Evolutionary conservation across 2,329 filamentous ascomycete genomes (phyloP), one percentile per base, ranked within the genome.

Genomic region (Teratosphaeria epicoccoides): DNA sequence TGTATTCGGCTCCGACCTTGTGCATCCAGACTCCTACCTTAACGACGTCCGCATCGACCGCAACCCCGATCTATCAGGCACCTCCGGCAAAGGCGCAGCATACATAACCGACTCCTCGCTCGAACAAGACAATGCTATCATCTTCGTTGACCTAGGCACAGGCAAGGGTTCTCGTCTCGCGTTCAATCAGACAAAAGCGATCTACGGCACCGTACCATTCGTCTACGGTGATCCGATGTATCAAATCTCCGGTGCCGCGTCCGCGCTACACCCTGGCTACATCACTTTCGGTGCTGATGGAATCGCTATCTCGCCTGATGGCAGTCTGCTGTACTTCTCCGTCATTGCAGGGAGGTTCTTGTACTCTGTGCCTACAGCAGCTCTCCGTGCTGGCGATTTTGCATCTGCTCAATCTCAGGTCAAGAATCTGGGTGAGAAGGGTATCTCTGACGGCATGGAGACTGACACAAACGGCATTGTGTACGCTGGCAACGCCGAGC

Each of bases 1-100:
- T 50, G 59, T 75, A 5, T 79, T 79, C 61, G 72, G 73, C 0
- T 53, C 65, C 1, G 69, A 63, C 6, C 74, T 77, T 9, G 74
- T 73, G 5, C 74, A 68, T 49, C 55, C 71, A 11, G 73, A 75
- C 56, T 73, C 69, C 14, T 79, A 79, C 55, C 69, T 77, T 29
- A 79, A 79, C 59, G 76, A 79, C 54, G 66, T 79, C 7, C 73
- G 76, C 47, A 75, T 80, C 62, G 76, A 80, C 56, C 67, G 78
- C n/a, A 69, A 70, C 12, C 49, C 70, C 2, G 59, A 61, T 17
- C 28, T 74, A 6, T 72, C 72, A 0, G 47, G 43, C 0, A 45
- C 63, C 12, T 67, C 68, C 2, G 74, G 74, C 2, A 56, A 71
- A 24, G 76, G 76, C 17, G 59, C 78, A 12, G 75, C 74, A 0